Evolutionary conservation across 805 yeast genomes (phyloP).

Genomic region (Candida pseudoglaebosa): DNA sequence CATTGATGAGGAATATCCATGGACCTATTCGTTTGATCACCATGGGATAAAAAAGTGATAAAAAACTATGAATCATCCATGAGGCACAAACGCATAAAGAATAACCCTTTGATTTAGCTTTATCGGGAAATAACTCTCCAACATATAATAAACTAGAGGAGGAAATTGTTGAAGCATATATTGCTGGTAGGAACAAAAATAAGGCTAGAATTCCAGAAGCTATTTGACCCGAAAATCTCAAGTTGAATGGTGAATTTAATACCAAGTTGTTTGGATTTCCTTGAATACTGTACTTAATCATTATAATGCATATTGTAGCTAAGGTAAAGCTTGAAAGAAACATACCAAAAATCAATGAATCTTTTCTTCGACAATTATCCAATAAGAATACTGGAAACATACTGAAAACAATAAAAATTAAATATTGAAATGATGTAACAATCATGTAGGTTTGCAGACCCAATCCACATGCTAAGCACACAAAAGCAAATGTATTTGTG

Average conservation of each 20-base stretch:
- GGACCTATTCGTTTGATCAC: constrained; percentile 31
- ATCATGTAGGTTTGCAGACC: constrained; percentile 29
- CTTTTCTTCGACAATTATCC: constrained; percentile 45
- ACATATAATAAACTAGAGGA: constrained; percentile 49
- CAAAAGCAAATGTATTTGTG: constrained; percentile 41
- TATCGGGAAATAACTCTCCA: constrained; percentile 44
- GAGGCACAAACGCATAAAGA: constrained; percentile 44
- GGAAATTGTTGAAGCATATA: constrained; percentile 43
- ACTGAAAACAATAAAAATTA: constrained; percentile 38
- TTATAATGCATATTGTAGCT: constrained; percentile 28
- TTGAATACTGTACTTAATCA: constrained; percentile 31
- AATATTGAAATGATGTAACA: constrained; percentile 22
- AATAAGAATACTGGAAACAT: constrained; percentile 41
- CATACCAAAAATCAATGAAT: constrained; percentile 42
- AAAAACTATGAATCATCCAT: constrained; percentile 37
- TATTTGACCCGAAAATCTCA: constrained; percentile 17
- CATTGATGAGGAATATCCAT: constrained; percentile 39
- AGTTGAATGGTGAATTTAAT: background rate
- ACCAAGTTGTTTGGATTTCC: constrained; percentile 19
- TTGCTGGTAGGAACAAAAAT: constrained; percentile 41
- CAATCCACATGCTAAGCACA: constrained; percentile 48
- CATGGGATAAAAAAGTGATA: constrained; percentile 40
- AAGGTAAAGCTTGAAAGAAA: constrained; percentile 32
- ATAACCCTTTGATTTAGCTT: constrained; percentile 44
- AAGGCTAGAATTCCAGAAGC: constrained; percentile 44